Evolutionary conservation across 768 basidiomycete genomes (phyloP), one percentile per base, ranked within the genome.

Genomic region (Phylloporus arenicola): DNA sequence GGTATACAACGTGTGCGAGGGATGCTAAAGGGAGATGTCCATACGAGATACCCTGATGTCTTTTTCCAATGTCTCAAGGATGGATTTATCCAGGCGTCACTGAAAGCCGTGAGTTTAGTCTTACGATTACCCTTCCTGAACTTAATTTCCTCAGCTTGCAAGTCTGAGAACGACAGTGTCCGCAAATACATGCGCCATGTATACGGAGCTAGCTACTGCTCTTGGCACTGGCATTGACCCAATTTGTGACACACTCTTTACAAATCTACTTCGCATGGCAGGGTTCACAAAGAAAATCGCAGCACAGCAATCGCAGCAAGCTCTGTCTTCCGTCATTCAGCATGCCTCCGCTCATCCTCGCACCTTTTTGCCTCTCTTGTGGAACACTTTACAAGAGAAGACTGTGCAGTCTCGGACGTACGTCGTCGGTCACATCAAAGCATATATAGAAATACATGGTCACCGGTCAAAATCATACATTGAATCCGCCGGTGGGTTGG

Each of bases 141-240:
- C 14, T 29, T 47, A 13, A 47, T 17, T 48, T 25, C 33, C 51
- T 53, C 60, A 97, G 94, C 76, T 96, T 22, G 75, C 76, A 29
- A 95, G 91, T 71, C 72, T 99, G 53, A 82, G 96, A 35, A 99
- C 96, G 19, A 97, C 94, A 1, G 86, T 98, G 42, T 76, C 92
- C 6, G 72, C 77, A 10, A 86, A 88, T 53, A 85, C 92, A 9
- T 88, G 87, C 55, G 74, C 77, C 1, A 76, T 96, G 43, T 89
- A 95, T 61, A 57, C 67, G 38, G 92, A 96, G 56, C 74, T 98
- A 34, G 81, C 84, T 30, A 56, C 70, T 27, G 72, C 81, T 14
- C 79, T 98, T 27, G 83, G 83, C 40, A 59, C 79, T 10, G 67
- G 75, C 14, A 71, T 97, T 41, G 94, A 98, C 63, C 84, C 83